Evolutionary conservation across 371 early-diverging fungal genomes (phyloP).

Genomic region (Zychaea mexicana): DNA sequence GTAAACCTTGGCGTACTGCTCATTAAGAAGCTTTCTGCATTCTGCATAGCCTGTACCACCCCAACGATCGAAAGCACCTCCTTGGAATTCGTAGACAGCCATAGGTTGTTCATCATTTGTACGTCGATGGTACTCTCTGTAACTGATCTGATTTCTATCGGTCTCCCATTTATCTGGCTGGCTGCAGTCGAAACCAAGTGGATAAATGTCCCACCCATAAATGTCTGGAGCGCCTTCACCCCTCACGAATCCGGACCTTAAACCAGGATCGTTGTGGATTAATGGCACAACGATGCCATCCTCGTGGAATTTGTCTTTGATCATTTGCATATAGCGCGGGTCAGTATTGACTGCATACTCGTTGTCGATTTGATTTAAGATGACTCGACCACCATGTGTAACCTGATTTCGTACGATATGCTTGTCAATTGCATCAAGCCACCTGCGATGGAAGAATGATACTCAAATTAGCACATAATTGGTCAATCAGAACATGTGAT

Average conservation of each 20-base stretch:
- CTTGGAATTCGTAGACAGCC: slow-evolving; percentile 20
- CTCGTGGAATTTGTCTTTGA: slow-evolving; percentile 6
- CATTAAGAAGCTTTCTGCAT: slow-evolving; percentile 10
- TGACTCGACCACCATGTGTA: slow-evolving; percentile 10
- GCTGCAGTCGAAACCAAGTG: slow-evolving; percentile 15
- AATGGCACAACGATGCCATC: slow-evolving; percentile 15
- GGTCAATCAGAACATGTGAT: background rate
- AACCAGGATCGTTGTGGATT: slow-evolving; percentile 5
- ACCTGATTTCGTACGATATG: slow-evolving; percentile 13
- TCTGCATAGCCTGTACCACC: slow-evolving; percentile 11
- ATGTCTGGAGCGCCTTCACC: slow-evolving; percentile 10
- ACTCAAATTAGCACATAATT: no score
- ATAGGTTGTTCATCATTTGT: slow-evolving; percentile 10
- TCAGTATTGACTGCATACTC: slow-evolving; percentile 10
- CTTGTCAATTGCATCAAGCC: slow-evolving; percentile 17
- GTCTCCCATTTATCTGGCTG: slow-evolving; percentile 9
- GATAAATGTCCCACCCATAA: slow-evolving; percentile 18
- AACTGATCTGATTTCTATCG: background rate
- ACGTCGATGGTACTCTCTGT: slow-evolving; percentile 1
- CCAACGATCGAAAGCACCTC: slow-evolving; percentile 17
- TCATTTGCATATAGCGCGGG: slow-evolving; percentile 4
- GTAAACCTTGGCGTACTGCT: slow-evolving; percentile 13
- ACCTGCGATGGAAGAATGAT: no score
- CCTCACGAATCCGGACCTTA: background rate
- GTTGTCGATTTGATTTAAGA: slow-evolving; percentile 17